phyloP scores from a whole-genome alignment of 805 yeast genomes.

The Zygoascus bituminiphila region DNA sequence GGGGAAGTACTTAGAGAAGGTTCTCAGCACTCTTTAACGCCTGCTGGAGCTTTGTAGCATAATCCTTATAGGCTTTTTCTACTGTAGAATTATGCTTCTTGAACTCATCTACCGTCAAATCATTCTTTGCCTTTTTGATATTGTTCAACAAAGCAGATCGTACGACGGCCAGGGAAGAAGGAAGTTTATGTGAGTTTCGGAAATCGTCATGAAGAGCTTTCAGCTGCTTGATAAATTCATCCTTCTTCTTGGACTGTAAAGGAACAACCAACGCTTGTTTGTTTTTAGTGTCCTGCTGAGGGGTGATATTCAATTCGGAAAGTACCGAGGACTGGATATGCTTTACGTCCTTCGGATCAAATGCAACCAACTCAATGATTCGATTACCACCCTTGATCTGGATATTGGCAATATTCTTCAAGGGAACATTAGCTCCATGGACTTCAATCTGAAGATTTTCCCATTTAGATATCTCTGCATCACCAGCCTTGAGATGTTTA shows the following conservation, averaged over 20 bases:
- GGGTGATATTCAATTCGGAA: slow-evolving; percentile 65
- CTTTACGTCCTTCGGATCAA: slow-evolving; percentile 70
- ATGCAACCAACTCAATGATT: slow-evolving; percentile 68
- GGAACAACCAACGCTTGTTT: slow-evolving; percentile 66
- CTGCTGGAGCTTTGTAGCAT: slow-evolving; percentile 23
- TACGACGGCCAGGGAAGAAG: slow-evolving; percentile 43
- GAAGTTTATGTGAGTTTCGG: slow-evolving; percentile 40
- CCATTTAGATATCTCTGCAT: slow-evolving; percentile 55
- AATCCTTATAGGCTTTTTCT: slow-evolving; percentile 64
- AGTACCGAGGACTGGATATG: slow-evolving; percentile 63
- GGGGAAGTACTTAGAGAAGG: not conserved
- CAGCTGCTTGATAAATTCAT: slow-evolving; percentile 17
- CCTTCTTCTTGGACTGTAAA: slow-evolving; percentile 60
- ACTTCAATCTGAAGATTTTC: slow-evolving; percentile 47
- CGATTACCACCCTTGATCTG: slow-evolving; percentile 33
- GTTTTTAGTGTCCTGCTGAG: slow-evolving; percentile 66
- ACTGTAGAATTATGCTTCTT: slow-evolving; percentile 49
- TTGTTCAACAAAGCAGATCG: slow-evolving; percentile 54
- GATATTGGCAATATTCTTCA: slow-evolving; percentile 35
- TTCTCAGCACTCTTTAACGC: not conserved
- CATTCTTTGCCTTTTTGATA: slow-evolving; percentile 40
- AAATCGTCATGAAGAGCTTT: slow-evolving; percentile 49
- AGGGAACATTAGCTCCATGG: slow-evolving; percentile 39
- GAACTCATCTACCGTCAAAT: slow-evolving; percentile 34
- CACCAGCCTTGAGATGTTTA: slow-evolving; percentile 61